Conservation (phyloP, 2,329 filamentous ascomycete genomes). For the Fusarium praegraminearum region DNA sequence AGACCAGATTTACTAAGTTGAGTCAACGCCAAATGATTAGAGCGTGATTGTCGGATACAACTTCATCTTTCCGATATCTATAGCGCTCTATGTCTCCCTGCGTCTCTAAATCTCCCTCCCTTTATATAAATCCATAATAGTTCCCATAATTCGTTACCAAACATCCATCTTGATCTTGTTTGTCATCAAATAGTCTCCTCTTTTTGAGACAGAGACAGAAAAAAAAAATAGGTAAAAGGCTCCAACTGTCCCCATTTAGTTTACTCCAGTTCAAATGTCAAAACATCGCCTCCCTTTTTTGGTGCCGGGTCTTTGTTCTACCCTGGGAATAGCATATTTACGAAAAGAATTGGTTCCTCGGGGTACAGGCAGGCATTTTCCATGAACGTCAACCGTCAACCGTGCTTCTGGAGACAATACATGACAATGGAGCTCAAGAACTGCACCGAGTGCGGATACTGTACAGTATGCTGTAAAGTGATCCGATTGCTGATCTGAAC, state of each 20-base stretch:
- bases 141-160: constrained; percentile 22
- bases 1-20: constrained; percentile 8
- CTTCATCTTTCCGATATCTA: constrained; percentile 16
- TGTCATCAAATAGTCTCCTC: constrained; percentile 18
- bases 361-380: constrained; percentile 38
- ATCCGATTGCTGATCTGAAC: neutral
- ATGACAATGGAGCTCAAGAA: neutral
- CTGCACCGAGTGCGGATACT: neutral
- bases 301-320: constrained; percentile 34
- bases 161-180: constrained; percentile 12
- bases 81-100: constrained; percentile 16
- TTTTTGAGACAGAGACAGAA: neutral
- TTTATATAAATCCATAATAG: constrained; percentile 15
- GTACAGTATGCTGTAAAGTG: neutral
- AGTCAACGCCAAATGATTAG: constrained; percentile 14
- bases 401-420: constrained; percentile 25
- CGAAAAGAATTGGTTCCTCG: constrained; percentile 12
- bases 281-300: constrained; percentile 37
- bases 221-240: constrained; percentile 7
- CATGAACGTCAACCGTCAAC: constrained; percentile 28
- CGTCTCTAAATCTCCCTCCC: constrained; percentile 36
- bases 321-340: constrained; percentile 42
- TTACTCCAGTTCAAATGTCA: constrained; percentile 41
- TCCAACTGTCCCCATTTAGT: constrained; percentile 28
- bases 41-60: constrained; percentile 26